A percentile compares a stretch with the other conserved stretches of the same genome.
phyloP scores from a whole-genome alignment of 1,284 basidiomycete species.

The Acaromyces ingoldii region DNA sequence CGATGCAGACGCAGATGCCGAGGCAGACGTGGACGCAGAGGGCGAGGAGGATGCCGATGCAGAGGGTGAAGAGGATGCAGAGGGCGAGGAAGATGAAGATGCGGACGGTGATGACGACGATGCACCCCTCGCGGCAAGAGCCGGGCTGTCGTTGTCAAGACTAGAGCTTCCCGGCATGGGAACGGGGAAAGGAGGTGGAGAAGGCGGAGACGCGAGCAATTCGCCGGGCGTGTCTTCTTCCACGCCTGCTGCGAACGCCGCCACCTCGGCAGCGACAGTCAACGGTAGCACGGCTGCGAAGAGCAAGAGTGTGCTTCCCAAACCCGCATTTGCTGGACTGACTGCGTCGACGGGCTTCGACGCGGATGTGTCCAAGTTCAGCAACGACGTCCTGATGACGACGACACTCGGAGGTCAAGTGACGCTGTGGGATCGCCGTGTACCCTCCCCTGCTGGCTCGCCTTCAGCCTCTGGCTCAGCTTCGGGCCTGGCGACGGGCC shows the following conservation, averaged over 20 bases:
- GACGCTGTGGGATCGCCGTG: constrained; percentile 81
- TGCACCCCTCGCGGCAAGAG: constrained; percentile 16
- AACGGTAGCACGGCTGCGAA: not conserved
- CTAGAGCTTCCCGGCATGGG: not conserved
- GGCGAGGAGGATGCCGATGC: constrained; percentile 17
- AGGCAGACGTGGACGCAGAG: constrained; percentile 9
- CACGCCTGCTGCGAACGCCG: too few species aligned
- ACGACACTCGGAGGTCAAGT: constrained; percentile 88
- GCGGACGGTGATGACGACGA: constrained; percentile 24
- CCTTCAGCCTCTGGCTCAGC: constrained; percentile 11
- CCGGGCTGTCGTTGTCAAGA: constrained; percentile 17
- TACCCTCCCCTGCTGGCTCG: constrained; percentile 56
- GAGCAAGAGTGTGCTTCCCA: constrained; percentile 15
- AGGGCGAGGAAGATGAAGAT: constrained; percentile 27
- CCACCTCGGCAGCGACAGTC: too few species aligned
- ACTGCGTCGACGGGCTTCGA: constrained; percentile 37
- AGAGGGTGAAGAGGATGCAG: constrained; percentile 16
- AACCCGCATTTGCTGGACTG: constrained; percentile 42
- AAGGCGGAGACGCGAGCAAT: too few species aligned
- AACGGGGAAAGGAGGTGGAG: not conserved
- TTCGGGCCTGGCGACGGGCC: not conserved
- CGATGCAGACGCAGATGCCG: constrained; percentile 13
- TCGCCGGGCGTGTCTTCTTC: too few species aligned
- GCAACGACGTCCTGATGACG: constrained; percentile 79
- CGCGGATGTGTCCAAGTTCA: constrained; percentile 57